These are phyloP conservation scores for Fusarium pseudocircinatum DNA, from an alignment of 2,329 filamentous ascomycete genomes.

Conservation along the genomic window DNA sequence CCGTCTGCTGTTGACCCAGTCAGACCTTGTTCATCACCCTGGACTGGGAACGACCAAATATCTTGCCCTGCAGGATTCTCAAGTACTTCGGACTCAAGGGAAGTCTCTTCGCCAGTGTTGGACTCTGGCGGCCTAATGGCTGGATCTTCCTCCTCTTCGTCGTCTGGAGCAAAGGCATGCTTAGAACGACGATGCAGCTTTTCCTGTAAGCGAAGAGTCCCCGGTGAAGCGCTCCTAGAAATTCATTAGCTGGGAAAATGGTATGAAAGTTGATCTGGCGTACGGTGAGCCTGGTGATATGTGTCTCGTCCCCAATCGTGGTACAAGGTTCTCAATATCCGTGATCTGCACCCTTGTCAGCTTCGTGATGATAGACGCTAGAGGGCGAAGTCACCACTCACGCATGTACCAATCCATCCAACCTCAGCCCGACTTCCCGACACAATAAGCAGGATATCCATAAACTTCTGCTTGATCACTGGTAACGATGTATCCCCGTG, in stretches of 20 bases:
- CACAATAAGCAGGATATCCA: constrained; percentile 4
- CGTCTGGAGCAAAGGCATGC: constrained; percentile 22
- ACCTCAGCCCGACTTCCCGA: not conserved
- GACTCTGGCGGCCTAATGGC: not conserved
- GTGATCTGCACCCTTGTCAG: not conserved
- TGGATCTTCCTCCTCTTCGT: constrained; percentile 25
- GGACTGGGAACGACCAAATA: constrained; percentile 14
- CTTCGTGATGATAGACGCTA: rapidly evolving
- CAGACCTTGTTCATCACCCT: not conserved
- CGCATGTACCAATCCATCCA: constrained; percentile 20
- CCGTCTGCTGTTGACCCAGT: not conserved
- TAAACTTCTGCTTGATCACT: constrained; percentile 13
- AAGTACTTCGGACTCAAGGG: not conserved
- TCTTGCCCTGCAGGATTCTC: not conserved
- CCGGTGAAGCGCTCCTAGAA: not conserved
- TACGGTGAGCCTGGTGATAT: constrained; percentile 2
- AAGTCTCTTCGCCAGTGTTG: not conserved
- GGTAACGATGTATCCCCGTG: constrained; percentile 15
- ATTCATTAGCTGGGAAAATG: no score
- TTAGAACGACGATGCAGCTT: constrained; percentile 36
- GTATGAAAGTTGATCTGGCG: no score
- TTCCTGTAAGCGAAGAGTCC: not conserved
- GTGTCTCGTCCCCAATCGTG: not conserved
- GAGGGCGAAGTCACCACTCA: not conserved
- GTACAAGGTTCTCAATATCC: constrained; percentile 24